Conservation (phyloP, 768 basidiomycete genomes). For the Cystobasidium onofrii region DNA sequence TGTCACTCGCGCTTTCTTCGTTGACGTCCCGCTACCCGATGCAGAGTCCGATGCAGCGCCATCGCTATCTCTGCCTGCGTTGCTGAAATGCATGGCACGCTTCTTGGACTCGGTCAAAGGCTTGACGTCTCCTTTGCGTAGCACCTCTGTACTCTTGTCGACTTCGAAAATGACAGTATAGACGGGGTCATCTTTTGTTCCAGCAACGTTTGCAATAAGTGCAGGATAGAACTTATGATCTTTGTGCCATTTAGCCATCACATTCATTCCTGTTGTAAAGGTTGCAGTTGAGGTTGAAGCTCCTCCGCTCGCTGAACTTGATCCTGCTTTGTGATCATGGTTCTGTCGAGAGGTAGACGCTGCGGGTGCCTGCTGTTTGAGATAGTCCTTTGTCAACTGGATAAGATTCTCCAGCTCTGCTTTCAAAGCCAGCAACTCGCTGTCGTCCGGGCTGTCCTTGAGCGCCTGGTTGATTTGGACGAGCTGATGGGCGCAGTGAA, state of each 20-base stretch:
- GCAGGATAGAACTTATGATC: constrained; percentile 84
- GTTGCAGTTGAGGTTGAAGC: not conserved
- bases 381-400: constrained; percentile 58
- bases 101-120: constrained; percentile 53
- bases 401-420: constrained; percentile 77
- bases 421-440: constrained; percentile 63
- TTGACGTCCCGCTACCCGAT: constrained; percentile 50
- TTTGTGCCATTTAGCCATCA: constrained; percentile 72
- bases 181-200: constrained; percentile 68
- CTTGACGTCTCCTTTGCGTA: constrained; percentile 52
- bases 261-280: constrained; percentile 75
- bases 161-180: constrained; percentile 86
- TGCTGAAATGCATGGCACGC: constrained; percentile 55
- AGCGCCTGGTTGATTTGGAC: constrained; percentile 67
- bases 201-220: constrained; percentile 73
- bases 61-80: not conserved
- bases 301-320: constrained; percentile 51
- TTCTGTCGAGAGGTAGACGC: constrained; percentile 47
- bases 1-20: constrained; percentile 64
- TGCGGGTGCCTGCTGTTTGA: constrained; percentile 52
- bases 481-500: not conserved
- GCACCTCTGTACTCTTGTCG: constrained; percentile 81
- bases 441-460: constrained; percentile 63
- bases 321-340: constrained; percentile 51
- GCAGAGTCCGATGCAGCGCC: constrained; percentile 40